A percentile compares a stretch with the other conserved stretches of the same genome.
These are phyloP conservation scores for Gilbertella persicaria DNA, from an alignment of 371 early-diverging fungal genomes.

Conservation along the genomic window DNA sequence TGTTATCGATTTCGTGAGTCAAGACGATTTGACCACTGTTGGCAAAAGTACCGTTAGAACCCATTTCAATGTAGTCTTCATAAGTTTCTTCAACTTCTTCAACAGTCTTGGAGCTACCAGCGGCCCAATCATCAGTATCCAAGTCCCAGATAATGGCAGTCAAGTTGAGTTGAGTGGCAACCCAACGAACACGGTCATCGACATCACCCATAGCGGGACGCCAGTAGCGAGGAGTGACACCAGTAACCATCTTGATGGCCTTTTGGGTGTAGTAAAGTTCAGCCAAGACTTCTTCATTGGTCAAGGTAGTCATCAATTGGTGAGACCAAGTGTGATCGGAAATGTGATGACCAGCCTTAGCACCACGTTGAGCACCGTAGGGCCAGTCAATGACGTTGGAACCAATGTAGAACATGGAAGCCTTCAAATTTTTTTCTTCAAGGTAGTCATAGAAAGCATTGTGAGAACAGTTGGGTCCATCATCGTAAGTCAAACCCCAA, in stretches of 20 bases:
- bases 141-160: slow-evolving; percentile 53
- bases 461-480: slow-evolving; percentile 64
- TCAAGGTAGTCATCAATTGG: slow-evolving; percentile 62
- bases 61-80: slow-evolving; percentile 45
- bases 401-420: slow-evolving; percentile 75
- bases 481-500: slow-evolving; percentile 70
- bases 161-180: slow-evolving; percentile 55
- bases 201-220: slow-evolving; percentile 65
- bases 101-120: slow-evolving; percentile 43
- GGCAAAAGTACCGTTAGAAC: slow-evolving; percentile 47
- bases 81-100: slow-evolving; percentile 38
- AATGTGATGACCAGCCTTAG: slow-evolving; percentile 67
- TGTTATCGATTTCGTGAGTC: slow-evolving; percentile 59
- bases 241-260: slow-evolving; percentile 60
- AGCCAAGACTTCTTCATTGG: slow-evolving; percentile 70
- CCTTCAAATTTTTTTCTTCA: slow-evolving; percentile 53
- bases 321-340: slow-evolving; percentile 78
- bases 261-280: slow-evolving; percentile 73
- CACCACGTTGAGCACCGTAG: slow-evolving; percentile 54
- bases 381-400: slow-evolving; percentile 62
- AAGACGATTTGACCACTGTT: slow-evolving; percentile 48
- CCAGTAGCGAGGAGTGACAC: slow-evolving; percentile 51
- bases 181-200: slow-evolving; percentile 68
- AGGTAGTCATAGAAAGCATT: slow-evolving; percentile 49
- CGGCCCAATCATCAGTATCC: slow-evolving; percentile 61